Conservation (phyloP, 495 filamentous ascomycete genomes). For the Penicillium verhagenii region DNA sequence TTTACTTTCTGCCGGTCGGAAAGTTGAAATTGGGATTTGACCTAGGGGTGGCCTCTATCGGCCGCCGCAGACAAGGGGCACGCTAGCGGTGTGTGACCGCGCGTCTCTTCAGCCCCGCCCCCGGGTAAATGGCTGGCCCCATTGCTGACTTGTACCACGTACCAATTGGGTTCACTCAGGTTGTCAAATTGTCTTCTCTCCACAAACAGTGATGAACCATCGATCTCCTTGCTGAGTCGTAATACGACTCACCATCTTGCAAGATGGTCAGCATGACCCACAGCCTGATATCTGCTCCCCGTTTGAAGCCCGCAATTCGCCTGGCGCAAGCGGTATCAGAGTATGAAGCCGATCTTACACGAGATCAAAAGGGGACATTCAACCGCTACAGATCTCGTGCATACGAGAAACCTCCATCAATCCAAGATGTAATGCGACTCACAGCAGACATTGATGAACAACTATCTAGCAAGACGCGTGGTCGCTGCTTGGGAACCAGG, state of each 20-base stretch:
- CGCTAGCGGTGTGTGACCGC: too few relatives aligned
- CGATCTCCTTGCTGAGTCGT: not conserved
- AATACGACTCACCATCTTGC: not conserved
- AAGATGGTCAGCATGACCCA: not conserved
- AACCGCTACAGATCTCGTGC: slow-evolving; percentile 19
- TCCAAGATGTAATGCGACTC: slow-evolving; percentile 39
- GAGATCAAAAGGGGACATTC: slow-evolving; percentile 36
- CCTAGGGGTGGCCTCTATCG: too few relatives aligned
- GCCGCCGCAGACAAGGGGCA: too few relatives aligned
- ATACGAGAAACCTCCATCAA: slow-evolving; percentile 12
- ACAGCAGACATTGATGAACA: slow-evolving; percentile 39
- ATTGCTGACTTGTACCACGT: not conserved
- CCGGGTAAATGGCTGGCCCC: not conserved
- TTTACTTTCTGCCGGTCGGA: too few relatives aligned
- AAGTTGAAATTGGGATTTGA: too few relatives aligned
- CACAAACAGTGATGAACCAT: not conserved
- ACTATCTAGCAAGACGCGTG: not conserved
- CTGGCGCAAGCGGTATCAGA: slow-evolving; percentile 39
- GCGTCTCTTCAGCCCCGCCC: too few relatives aligned
- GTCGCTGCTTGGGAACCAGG: slow-evolving; percentile 40
- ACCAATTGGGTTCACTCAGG: not conserved
- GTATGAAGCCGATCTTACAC: slow-evolving; percentile 37
- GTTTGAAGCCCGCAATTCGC: slow-evolving; percentile 36
- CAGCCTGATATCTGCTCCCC: not conserved
- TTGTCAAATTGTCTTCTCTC: not conserved